phyloP scores from a whole-genome alignment of 768 basidiomycete genomes.

The Cystofilobasidium bisporidii region DNA sequence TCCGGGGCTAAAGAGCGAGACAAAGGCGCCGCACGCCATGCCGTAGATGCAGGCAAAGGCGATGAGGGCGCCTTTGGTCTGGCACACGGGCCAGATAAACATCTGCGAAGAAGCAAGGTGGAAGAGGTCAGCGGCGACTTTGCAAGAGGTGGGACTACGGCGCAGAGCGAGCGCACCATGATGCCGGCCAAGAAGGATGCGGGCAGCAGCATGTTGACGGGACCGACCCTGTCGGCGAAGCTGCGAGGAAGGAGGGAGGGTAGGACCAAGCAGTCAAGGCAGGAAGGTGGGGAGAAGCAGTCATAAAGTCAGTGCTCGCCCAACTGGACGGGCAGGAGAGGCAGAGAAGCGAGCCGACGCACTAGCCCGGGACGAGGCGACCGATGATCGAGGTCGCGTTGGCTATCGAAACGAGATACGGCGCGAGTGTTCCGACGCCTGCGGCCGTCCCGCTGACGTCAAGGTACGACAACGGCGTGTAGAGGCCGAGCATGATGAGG shows the following conservation, averaged over 20 bases:
- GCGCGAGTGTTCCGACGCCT: slow-evolving; percentile 5
- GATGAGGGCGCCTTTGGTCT: slow-evolving; percentile 5
- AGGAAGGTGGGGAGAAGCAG: too few species aligned
- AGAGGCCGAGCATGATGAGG: slow-evolving; percentile 18
- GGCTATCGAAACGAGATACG: slow-evolving; percentile 25
- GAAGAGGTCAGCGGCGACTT: slow-evolving; percentile 1
- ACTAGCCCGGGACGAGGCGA: slow-evolving; percentile 20
- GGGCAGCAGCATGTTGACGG: slow-evolving; percentile 24
- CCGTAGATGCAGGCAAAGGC: slow-evolving; percentile 17
- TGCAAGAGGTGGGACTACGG: too few species aligned
- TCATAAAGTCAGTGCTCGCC: too few species aligned
- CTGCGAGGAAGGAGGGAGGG: too few species aligned
- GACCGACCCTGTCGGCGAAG: slow-evolving; percentile 7
- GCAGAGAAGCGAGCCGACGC: not conserved
- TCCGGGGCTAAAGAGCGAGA: slow-evolving; percentile 21
- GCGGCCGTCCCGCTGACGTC: slow-evolving; percentile 5
- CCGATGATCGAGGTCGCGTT: slow-evolving; percentile 23
- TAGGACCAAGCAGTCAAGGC: too few species aligned
- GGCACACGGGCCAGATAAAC: slow-evolving; percentile 24
- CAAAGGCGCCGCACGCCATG: slow-evolving; percentile 22
- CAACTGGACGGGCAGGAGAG: too few species aligned
- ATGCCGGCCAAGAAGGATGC: slow-evolving; percentile 6
- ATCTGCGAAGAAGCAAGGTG: not conserved
- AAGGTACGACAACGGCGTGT: slow-evolving; percentile 19
- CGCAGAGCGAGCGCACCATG: slow-evolving; percentile 10